Base-by-base conservation (phyloP, 2,329 filamentous ascomycete genomes). In the Fusarium sp. region DNA sequence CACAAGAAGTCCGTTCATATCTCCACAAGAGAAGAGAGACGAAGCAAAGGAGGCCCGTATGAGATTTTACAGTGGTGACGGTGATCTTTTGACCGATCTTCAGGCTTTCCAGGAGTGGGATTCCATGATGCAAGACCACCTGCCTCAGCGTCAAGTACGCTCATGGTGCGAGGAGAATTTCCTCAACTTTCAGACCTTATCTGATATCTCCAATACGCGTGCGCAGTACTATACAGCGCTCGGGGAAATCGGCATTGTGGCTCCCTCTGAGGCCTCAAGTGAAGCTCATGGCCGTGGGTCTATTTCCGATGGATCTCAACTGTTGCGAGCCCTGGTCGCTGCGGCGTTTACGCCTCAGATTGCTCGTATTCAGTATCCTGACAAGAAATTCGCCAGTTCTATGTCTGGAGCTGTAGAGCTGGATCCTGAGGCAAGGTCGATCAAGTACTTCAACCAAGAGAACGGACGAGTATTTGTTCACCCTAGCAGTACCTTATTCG, bases 401-500 rank as follows among this genome's bases (percentile, higher is more conserved):
- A 88, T 97, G 69, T 93, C 93, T 2, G 96, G 96, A 10, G 93
- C 96, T 0, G 93, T 98, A 2, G 95, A 96, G 78, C 85, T 98
- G 9, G 96, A 99, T 77, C 95, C 95, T 0, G 95, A 98, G 80
- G 95, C 95, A 7, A 87, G 90, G 56, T 93, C 92, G 5, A 98
- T 99, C 81, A 96, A 94, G 78, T 99, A 94, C 82, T 98, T 94
- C 80, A 93, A 92, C 72, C 91, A 93, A 76, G 92, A 94, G 74
- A 93, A 92, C 71, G 92, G 92, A 0, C 87, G 96, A 9, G 93
- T 98, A 14, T 99, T 99, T 79, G 90, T 98, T 18, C 96, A 99
- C 77, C 96, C 96, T 0, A 91, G 89, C 74, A 97, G 93, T 46
- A 94, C 92, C 1, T 85, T 98, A 12, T 98, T 98, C 78, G 91